phyloP scores from a whole-genome alignment of 176 grass and related monocot species.

The Triticum turgidum region DNA sequence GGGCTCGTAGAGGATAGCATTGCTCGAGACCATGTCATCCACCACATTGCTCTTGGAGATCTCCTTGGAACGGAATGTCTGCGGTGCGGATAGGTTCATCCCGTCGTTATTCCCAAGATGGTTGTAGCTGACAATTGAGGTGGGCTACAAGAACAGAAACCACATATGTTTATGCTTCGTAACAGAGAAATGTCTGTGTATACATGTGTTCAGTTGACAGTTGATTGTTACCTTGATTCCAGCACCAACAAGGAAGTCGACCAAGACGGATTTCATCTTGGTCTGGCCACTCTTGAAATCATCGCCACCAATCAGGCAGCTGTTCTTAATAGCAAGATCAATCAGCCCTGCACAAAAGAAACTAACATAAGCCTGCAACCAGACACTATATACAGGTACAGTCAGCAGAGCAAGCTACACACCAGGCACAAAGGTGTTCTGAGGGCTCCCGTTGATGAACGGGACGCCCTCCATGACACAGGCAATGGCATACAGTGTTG shows the following conservation, averaged over 20 bases:
- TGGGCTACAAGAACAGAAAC: slow-evolving; percentile 55
- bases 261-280: slow-evolving; percentile 97
- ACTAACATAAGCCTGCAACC: neutral
- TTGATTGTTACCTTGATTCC: slow-evolving; percentile 77
- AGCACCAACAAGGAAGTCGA: slow-evolving; percentile 96
- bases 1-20: slow-evolving; percentile 83
- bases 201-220: neutral
- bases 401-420: neutral
- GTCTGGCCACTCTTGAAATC: slow-evolving; percentile 99
- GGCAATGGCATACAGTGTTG: slow-evolving; percentile 77
- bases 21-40: slow-evolving; percentile 98
- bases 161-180: neutral
- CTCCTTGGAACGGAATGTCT: slow-evolving; percentile 97
- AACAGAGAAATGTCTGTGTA: neutral
- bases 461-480: slow-evolving; percentile 86
- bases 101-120: slow-evolving; percentile 96
- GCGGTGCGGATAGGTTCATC: slow-evolving; percentile 92
- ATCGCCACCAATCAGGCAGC: slow-evolving; percentile 87
- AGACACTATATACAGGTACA: neutral
- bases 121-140: slow-evolving; percentile 98
- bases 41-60: slow-evolving; percentile 99
- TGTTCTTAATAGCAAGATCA: slow-evolving; percentile 88
- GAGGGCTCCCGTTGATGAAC: slow-evolving; percentile 94
- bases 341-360: slow-evolving; percentile 68
- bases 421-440: slow-evolving; percentile 99